These are phyloP conservation scores for Arthroderma sp. DNA, from an alignment of 2,329 filamentous ascomycete species.

Conservation along the genomic window DNA sequence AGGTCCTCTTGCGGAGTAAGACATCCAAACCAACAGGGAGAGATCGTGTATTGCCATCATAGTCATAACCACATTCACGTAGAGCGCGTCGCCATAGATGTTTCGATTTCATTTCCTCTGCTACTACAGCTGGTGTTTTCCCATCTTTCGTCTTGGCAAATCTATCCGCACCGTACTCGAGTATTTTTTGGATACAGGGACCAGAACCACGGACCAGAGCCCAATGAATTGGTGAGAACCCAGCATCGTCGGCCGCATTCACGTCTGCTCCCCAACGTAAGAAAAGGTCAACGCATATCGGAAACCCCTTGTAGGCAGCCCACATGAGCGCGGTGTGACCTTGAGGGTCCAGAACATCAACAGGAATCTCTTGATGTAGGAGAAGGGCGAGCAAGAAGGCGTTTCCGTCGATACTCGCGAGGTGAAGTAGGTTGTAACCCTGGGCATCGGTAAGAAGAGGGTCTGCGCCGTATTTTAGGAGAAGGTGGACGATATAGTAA, in stretches of 20 bases:
- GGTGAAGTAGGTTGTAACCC: constrained; percentile 95
- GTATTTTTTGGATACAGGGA: constrained; percentile 78
- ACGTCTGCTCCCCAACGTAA: constrained; percentile 92
- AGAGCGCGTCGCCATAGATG: constrained; percentile 72
- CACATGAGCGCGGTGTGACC: constrained; percentile 96
- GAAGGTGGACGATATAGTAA: constrained; percentile 88
- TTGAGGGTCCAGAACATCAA: constrained; percentile 78
- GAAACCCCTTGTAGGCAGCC: constrained; percentile 95
- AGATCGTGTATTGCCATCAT: constrained; percentile 57
- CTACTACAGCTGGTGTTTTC: constrained; percentile 77
- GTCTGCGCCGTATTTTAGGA: constrained; percentile 83
- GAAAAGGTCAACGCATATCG: constrained; percentile 81
- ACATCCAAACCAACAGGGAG: constrained; percentile 62
- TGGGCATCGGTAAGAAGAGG: constrained; percentile 84
- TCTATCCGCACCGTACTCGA: constrained; percentile 90
- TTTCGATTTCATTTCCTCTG: constrained; percentile 77
- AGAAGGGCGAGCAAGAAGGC: constrained; percentile 78
- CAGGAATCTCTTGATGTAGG: constrained; percentile 86
- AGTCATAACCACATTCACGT: constrained; percentile 69
- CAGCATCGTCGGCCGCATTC: constrained; percentile 77
- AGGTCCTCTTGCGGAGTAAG: constrained; percentile 59
- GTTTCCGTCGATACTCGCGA: constrained; percentile 94
- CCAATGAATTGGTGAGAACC: constrained; percentile 93
- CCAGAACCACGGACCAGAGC: constrained; percentile 85
- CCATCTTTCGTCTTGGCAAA: constrained; percentile 81